Evolutionary conservation across 768 basidiomycete genomes (phyloP).

Genomic region (Leucocoprinus leucothites): DNA sequence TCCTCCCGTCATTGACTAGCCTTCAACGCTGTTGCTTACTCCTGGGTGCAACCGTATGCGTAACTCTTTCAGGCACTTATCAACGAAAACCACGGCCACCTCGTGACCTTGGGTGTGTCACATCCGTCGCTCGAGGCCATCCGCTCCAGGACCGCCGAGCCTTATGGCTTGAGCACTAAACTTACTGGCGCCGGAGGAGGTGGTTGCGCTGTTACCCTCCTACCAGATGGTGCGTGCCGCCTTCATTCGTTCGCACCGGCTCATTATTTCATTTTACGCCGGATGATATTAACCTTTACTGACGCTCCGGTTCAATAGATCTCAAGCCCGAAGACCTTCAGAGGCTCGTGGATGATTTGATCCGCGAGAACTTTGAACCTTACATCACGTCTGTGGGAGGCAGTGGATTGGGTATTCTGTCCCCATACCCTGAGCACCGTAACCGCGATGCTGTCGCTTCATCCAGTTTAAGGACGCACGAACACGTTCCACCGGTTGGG

Average conservation of each 20-base stretch:
- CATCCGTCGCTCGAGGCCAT: constrained; percentile 87
- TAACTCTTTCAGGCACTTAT: constrained; percentile 61
- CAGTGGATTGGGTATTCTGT: constrained; percentile 84
- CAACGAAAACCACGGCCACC: constrained; percentile 83
- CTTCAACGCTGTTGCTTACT: constrained; percentile 12
- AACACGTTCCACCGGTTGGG: constrained; percentile 21
- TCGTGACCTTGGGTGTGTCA: constrained; percentile 85
- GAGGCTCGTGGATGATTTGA: constrained; percentile 57
- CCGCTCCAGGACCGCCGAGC: constrained; percentile 61
- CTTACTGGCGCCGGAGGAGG: constrained; percentile 97
- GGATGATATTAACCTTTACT: constrained; percentile 7
- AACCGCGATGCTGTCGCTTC: constrained; percentile 21
- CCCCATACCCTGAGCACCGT: constrained; percentile 49
- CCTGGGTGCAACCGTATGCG: constrained; percentile 2
- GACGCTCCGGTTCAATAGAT: constrained; percentile 42
- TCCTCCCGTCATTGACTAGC: constrained; percentile 16
- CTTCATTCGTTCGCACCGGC: constrained; percentile 1
- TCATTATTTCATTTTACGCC: neutral
- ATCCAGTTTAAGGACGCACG: constrained; percentile 13
- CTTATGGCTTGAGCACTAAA: constrained; percentile 82
- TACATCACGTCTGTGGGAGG: constrained; percentile 95
- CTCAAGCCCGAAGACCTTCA: constrained; percentile 59
- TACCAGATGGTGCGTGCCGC: constrained; percentile 77
- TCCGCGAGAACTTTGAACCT: constrained; percentile 66
- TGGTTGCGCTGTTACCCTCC: constrained; percentile 93